Percentiles rank a stretch among this genome's conserved stretches.
These are phyloP conservation scores for Turritis glabra DNA, from an alignment of 345 rosid genomes.

Conservation along the genomic window DNA sequence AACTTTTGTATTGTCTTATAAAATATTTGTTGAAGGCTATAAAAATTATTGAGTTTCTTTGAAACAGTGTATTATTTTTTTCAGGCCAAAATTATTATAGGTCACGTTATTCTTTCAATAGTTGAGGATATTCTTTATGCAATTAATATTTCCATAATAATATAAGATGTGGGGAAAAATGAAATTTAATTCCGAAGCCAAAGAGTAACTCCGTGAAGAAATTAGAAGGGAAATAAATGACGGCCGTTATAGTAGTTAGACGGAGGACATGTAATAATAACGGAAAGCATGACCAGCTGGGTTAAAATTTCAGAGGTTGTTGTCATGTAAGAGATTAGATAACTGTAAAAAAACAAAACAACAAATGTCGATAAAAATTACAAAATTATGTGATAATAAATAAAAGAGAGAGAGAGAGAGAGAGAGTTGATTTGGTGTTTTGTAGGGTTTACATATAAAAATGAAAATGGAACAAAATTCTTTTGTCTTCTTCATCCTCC, in stretches of 20 bases:
- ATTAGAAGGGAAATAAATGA: conserved; percentile 7
- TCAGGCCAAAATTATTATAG: no score
- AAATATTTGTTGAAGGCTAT: no score
- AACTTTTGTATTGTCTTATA: no score
- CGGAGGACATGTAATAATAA: conserved; percentile 19
- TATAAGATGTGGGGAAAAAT: no score
- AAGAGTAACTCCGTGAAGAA: conserved; percentile 25
- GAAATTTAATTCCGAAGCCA: no score
- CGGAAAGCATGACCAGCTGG: conserved; percentile 13
- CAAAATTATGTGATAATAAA: background rate
- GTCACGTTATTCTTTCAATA: no score
- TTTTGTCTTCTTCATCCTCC: conserved; percentile 30
- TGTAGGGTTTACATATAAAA: conserved; percentile 43
- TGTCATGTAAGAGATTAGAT: conserved; percentile 26
- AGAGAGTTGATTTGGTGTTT: background rate
- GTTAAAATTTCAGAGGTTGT: conserved; percentile 17
- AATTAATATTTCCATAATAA: no score
- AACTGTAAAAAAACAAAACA: conserved; percentile 4
- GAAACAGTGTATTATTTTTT: no score
- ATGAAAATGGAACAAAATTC: conserved; percentile 21
- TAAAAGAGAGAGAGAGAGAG: background rate
- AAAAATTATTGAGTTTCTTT: no score
- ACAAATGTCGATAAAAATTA: background rate
- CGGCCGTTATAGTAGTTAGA: conserved; percentile 36
- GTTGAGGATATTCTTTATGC: no score